These are phyloP conservation scores for Diaporthe ilicicola DNA, from an alignment of 2,329 filamentous ascomycete genomes.

Conservation along the genomic window DNA sequence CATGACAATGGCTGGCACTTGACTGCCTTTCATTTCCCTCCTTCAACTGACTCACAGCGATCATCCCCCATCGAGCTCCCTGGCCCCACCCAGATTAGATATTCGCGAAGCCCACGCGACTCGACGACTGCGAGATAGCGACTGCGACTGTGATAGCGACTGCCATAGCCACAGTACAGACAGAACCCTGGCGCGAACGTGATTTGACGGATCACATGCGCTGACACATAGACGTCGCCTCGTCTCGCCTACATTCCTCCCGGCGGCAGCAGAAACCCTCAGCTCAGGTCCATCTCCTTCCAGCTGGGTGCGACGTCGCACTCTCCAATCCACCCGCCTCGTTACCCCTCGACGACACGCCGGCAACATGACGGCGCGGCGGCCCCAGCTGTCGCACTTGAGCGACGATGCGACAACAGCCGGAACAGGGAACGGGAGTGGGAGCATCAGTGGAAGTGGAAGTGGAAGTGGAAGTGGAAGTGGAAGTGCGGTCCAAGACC, in stretches of 20 bases:
- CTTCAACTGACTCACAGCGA: constrained; percentile 8
- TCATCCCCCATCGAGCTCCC: neutral
- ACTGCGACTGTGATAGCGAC: neutral
- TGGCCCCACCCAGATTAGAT: neutral
- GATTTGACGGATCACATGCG: neutral
- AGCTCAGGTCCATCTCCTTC: neutral
- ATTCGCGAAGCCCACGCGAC: neutral
- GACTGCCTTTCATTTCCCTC: neutral
- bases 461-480: neutral
- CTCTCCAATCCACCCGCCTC: neutral
- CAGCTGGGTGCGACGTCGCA: neutral
- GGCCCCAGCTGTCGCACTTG: constrained; percentile 2
- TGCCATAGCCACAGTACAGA: neutral
- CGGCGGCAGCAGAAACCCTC: neutral
- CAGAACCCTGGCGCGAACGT: neutral
- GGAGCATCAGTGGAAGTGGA: neutral
- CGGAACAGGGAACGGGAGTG: neutral
- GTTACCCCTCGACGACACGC: neutral
- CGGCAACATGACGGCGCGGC: constrained; percentile 13
- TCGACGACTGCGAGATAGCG: neutral
- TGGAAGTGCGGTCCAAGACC: constrained; percentile 12
- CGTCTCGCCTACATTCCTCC: neutral
- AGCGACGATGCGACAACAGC: neutral
- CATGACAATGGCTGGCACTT: neutral
- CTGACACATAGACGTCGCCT: neutral